Evolutionary conservation across 495 filamentous ascomycete genomes (phyloP).

Genomic region (Pseudevernia furfuracea): DNA sequence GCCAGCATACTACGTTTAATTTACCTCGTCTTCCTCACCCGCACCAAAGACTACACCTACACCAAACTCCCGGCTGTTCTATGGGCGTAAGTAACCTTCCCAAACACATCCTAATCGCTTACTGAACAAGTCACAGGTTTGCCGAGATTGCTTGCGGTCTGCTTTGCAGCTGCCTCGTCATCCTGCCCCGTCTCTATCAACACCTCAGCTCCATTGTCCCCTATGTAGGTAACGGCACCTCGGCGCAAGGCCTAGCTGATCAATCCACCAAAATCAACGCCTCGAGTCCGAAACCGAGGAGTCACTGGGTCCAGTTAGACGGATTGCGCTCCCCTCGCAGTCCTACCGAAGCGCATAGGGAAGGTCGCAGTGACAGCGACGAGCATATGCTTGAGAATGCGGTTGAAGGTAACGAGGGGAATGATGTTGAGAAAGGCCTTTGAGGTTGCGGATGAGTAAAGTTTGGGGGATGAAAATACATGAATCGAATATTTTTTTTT

Average conservation of each 20-base stretch:
- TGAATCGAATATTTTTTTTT: too few relatives aligned
- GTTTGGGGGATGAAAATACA: too few relatives aligned
- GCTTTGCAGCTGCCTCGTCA: constrained; percentile 17
- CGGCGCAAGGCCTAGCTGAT: neutral
- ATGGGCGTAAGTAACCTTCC: too few relatives aligned
- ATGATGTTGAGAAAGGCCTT: neutral
- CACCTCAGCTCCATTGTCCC: neutral
- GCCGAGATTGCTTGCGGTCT: constrained; percentile 5
- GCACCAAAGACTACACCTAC: too few relatives aligned
- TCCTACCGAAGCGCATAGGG: neutral
- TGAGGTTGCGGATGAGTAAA: neutral
- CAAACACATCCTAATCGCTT: too few relatives aligned
- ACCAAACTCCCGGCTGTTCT: too few relatives aligned
- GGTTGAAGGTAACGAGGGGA: neutral
- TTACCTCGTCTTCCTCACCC: too few relatives aligned
- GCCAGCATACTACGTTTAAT: constrained; percentile 1
- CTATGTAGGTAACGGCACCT: neutral
- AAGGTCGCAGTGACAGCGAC: neutral
- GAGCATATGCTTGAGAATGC: neutral
- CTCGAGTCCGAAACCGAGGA: neutral
- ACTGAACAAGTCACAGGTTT: too few relatives aligned
- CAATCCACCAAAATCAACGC: neutral
- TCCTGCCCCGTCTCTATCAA: constrained; percentile 14
- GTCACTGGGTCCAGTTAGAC: neutral
- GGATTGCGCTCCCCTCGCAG: neutral